A percentile compares a stretch with the other conserved stretches of the same genome.
These are phyloP conservation scores for Delphinella strobiligena DNA, from an alignment of 2,329 filamentous ascomycete genomes.

Conservation along the genomic window DNA sequence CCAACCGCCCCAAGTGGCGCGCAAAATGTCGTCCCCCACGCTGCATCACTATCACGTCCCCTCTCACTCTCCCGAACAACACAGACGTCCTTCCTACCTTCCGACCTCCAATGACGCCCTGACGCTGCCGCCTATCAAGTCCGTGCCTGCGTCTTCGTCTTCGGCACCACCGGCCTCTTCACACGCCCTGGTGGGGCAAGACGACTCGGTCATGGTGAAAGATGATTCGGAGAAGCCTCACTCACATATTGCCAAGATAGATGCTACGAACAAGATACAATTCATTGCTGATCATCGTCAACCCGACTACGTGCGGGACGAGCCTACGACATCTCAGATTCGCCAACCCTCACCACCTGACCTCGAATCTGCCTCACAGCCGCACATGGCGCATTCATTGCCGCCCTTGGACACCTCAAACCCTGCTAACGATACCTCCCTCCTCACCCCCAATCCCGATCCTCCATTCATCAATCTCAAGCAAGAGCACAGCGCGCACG, in stretches of 20 bases:
- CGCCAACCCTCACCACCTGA: slow-evolving; percentile 13
- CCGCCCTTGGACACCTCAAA: background rate
- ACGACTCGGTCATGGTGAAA: no score
- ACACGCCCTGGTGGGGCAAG: no score
- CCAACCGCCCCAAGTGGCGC: slow-evolving; percentile 15
- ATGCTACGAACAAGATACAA: background rate
- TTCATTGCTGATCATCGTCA: slow-evolving; percentile 18
- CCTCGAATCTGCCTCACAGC: slow-evolving; percentile 9
- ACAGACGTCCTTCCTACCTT: slow-evolving; percentile 23
- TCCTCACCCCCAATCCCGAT: background rate
- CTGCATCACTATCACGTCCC: slow-evolving; percentile 35
- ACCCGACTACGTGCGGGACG: slow-evolving; percentile 20
- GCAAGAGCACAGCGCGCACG: slow-evolving; percentile 31
- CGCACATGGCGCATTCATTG: background rate
- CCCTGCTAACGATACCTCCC: background rate
- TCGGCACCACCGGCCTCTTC: no score
- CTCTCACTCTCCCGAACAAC: slow-evolving; percentile 30
- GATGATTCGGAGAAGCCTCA: no score
- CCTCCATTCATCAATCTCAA: slow-evolving; percentile 18
- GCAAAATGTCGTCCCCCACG: slow-evolving; percentile 30
- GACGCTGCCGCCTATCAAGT: slow-evolving; percentile 31
- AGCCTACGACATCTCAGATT: slow-evolving; percentile 13
- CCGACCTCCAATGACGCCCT: slow-evolving; percentile 20
- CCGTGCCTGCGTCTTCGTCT: slow-evolving; percentile 13
- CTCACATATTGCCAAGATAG: no score